Evolutionary conservation across 83 land plant genomes (phyloP), one percentile per base, ranked within the genome.

Genomic region (Picea mariana): DNA sequence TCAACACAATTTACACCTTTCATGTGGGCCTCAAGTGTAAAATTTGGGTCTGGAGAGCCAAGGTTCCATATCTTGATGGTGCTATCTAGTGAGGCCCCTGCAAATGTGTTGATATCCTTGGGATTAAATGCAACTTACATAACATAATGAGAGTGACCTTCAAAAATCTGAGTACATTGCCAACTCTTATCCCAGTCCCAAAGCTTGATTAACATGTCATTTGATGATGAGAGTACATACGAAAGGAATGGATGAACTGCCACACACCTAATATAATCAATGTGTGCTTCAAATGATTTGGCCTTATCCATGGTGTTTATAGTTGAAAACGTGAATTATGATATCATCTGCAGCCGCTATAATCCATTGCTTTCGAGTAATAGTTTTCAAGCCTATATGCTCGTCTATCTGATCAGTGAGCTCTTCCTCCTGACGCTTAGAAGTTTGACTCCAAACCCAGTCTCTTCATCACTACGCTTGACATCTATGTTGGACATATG

Each of bases 341-440:
- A 96, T 98, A 79, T 98, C 99, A 87, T 98, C 99, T 61, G 99
- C 95, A 65, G 96, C 99, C 80, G 99, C 99, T 77, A 98, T 98
- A 63, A 98, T 86, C 99, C 98, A 98, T 69, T 98, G 99, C 75
- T 94, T 98, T 17, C 99, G 90, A 20, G 97, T 88, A 24, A 98
- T 89, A 80, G 38, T 34, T 34, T 34, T 34, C 2, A 34, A 34
- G 38, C 38, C 38, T 34, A 34, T 34, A 34, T 34, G 38, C 38
- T 34, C 38, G 38, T 34, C 38, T 34, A 34, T 34, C 3, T 34
- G 38, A 34, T 34, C 38, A 34, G 38, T 34, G 38, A 34, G 38
- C 38, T 34, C 38, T 34, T 34, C 38, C 38, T 34, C 38, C 38
- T 34, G 38, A 34, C 38, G 38, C 38, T 34, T 34, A 34, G 38